Evolutionary conservation across 1,284 basidiomycete species (phyloP), one percentile per base, ranked within the genome.

Genomic region (Ganoderma leucocontextum): DNA sequence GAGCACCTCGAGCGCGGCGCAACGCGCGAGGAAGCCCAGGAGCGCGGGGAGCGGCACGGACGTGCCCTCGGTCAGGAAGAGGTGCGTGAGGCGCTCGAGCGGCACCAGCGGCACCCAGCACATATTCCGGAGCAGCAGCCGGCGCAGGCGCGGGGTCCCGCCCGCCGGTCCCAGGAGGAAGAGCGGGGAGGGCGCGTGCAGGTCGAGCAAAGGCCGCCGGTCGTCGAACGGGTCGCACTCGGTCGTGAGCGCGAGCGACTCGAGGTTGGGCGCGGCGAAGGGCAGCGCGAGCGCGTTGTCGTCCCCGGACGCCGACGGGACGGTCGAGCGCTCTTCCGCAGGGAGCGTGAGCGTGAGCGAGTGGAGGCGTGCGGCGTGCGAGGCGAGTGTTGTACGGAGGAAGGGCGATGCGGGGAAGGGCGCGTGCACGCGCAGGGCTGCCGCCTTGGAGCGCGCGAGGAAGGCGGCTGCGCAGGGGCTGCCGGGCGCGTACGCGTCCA

Each of bases 51-150:
- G 61, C 38, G 70, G 65, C 49, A 70, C 47, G 12, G 71, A 69
- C 3, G 71, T 68, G 13, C 67, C 66, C n/a, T 67, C 64, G 13
- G 64, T 38, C 39, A 72, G 66, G 62, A 67, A 67, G 13, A 72
- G 65, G 61, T 72, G 71, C 36, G 71, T 72, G 39, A 72, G 61
- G 25, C 10, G 62, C 12, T 41, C 65, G 65, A 60, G 65, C 0
- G 71, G 67, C 12, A 67, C 44, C 0, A n/a, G 42, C 1, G 71
- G 71, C 55, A 69, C 57, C 71, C 71, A 72, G 63, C 69, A 72
- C 36, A 63, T 70, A 63, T 65, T 68, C 15, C 68, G 64, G 39
- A 72, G 65, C 15, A 70, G 60, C 47, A 72, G 67, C 60, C 42
- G 62, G 33, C 64, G 63, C 35, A 70, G 42, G 39, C 59, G 61